phyloP scores from a whole-genome alignment of 2,329 filamentous ascomycete species.

The Alternaria alternata region DNA sequence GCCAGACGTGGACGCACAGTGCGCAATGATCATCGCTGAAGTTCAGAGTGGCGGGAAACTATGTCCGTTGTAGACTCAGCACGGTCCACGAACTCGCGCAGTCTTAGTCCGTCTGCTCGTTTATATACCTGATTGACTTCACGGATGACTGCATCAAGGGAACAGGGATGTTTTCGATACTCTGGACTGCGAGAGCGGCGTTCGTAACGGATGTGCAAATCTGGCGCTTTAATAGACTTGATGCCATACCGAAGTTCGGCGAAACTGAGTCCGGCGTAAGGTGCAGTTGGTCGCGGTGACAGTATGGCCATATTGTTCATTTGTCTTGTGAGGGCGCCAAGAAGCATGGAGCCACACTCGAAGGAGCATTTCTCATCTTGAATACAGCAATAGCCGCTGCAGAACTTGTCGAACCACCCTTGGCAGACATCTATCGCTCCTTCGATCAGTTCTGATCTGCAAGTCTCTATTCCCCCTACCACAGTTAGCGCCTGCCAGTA shows the following conservation, averaged over 20 bases:
- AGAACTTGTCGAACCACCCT: not conserved
- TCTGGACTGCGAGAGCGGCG: not conserved
- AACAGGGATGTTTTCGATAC: not conserved
- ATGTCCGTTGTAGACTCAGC: not conserved
- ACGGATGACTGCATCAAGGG: not conserved
- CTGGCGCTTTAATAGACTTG: conserved; percentile 1
- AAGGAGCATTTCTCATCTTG: not conserved
- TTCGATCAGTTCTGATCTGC: not conserved
- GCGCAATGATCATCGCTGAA: not conserved
- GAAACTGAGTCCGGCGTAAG: conserved; percentile 20
- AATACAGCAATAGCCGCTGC: not conserved
- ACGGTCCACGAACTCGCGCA: not conserved
- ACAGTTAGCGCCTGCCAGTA: not conserved
- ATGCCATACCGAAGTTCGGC: not conserved
- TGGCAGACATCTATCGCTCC: not conserved
- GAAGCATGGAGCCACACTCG: conserved; percentile 24
- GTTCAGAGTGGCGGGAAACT: not conserved
- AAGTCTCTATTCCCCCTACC: not conserved
- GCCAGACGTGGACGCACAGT: not conserved
- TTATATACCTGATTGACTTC: not conserved
- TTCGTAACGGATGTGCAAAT: not conserved
- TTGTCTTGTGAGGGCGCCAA: conserved; percentile 28
- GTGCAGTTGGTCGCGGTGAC: conserved; percentile 14
- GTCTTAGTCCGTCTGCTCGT: not conserved
- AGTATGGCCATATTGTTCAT: conserved; percentile 15